Base-by-base conservation (phyloP, 2,329 filamentous ascomycete species). In the Ophiobolus disseminans region DNA sequence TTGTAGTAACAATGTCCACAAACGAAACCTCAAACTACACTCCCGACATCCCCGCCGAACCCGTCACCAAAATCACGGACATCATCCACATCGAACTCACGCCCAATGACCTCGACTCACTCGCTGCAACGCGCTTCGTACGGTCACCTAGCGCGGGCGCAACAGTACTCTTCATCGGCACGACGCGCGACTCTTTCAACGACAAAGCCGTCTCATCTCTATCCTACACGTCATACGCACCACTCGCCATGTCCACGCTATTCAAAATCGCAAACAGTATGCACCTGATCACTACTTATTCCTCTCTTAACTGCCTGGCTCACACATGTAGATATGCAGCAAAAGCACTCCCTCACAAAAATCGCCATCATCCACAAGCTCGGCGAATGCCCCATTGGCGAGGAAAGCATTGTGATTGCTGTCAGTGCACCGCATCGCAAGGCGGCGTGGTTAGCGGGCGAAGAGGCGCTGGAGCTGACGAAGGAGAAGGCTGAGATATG, bases 401-500 rank as follows among this genome's bases (percentile, higher is more conserved):
- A 97, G 74, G 92, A 97, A 76, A 96, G 90, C 69, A 93, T 99
- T 53, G 76, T 95, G 45, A 91, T 97, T 62, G 89, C 90, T 1
- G 89, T 97, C 3, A 91, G 89, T 34, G 82, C 90, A 21, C 85
- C 89, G 26, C 94, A 97, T 76, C 81, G 94, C 6, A 83, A 88
- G 61, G 89, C 88, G 11, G 92, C 90, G 4, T 99, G 93, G 93
- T 77, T 78, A 62, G 93, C 89, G 0, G 93, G 90, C 0, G 93
- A 97, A 76, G 90, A 95, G 75, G 89, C 91, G 25, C 76, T 97
- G 49, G 93, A 97, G 76, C 78, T 84, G 69, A 91, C 90, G 67
- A 99, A 97, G 77, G 84, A 83, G 45, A 85, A 81, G 58, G 90
- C 90, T n/a, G 94, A 99, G 78, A 87, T 99, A 32, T 97, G 93